Evolutionary conservation across 2,329 filamentous ascomycete genomes (phyloP).

Genomic region (Fusarium neocosmosporiellum): DNA sequence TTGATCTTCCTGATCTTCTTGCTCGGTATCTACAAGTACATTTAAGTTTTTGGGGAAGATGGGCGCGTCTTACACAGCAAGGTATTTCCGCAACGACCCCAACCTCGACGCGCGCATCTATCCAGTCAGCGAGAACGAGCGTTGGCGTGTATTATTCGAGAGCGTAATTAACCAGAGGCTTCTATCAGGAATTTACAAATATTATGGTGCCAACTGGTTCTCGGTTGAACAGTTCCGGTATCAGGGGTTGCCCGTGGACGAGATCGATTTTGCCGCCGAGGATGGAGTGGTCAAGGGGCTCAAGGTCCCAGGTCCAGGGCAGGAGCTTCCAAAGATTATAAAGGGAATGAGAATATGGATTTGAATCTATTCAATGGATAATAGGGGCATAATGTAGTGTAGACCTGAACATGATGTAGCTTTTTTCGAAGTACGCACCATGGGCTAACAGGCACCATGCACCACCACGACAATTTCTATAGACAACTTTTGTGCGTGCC

Average conservation of each 20-base stretch:
- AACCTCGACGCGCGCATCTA: neutral
- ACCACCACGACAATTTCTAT: neutral
- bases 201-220: neutral
- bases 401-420: neutral
- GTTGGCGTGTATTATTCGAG: neutral
- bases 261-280: neutral
- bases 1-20: neutral
- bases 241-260: neutral
- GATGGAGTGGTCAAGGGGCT: neutral
- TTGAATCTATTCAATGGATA: accelerated
- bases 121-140: neutral
- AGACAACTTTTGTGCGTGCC: neutral
- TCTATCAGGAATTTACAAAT: neutral
- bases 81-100: neutral
- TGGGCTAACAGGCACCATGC: neutral
- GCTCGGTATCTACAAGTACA: neutral
- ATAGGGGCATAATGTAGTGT: neutral
- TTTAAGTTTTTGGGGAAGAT: neutral
- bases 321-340: neutral
- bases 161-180: accelerated
- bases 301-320: neutral
- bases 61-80: neutral
- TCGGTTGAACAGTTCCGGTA: neutral
- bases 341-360: neutral
- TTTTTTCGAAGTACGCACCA: neutral